Evolutionary conservation across 805 yeast species (phyloP), one percentile per base, ranked within the genome.

Genomic region (Yarrowia sp.): DNA sequence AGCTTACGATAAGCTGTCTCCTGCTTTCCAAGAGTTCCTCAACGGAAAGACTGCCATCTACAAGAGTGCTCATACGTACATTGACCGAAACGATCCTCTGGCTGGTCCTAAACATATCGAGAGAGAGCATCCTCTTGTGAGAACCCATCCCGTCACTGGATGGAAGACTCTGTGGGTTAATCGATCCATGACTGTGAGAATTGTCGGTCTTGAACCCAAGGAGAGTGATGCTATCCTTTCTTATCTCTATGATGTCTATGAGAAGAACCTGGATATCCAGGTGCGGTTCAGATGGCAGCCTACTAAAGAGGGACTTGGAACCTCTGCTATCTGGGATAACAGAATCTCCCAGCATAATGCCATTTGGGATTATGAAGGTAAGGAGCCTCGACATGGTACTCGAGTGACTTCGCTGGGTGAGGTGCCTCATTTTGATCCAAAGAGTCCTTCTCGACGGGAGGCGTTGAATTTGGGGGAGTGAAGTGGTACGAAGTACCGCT

Each of bases 131-230:
- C 88, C 88, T 2, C 68, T 86, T 31, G 80, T 86, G 39, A 80
- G 88, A 75, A 83, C 87, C 43, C 86, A 86, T 69, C 89, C 89
- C 9, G 86, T 81, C 13, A 85, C 88, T 33, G 87, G 87, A 48
- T 79, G 84, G 83, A 86, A 85, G 73, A 76, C 85, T 1, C 74
- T 85, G 68, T 85, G 76, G 66, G 83, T 84, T 47, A 84, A 84
- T 74, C 78, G 84, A 55, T 75, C 78, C 18, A 78, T 79, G 79
- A 84, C 86, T 13, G 76, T 71, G 48, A 77, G 83, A 66, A 84
- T 84, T 65, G 79, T 80, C 8, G 88, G 86, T 0, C 76, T 84
- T 63, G 79, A 81, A 64, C 79, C 80, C 28, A 82, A 75, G 58
- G 88, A 85, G 73, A 77, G 82, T 8, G 80, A 79, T 43, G 71